Evolutionary conservation across 257 asterid genomes (phyloP).

Genomic region (Ehretia macrophylla): DNA sequence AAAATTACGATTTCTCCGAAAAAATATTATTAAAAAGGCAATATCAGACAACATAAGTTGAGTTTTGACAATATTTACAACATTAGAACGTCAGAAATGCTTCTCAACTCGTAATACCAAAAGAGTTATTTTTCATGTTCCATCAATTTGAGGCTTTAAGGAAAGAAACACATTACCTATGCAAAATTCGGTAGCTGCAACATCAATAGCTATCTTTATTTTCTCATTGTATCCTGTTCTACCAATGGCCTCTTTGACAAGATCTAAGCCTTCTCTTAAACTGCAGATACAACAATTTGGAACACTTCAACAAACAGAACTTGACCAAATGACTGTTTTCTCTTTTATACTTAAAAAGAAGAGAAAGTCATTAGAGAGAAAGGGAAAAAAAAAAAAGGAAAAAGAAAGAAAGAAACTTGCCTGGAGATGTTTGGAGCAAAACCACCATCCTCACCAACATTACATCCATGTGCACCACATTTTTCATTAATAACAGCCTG

Average conservation of each 20-base stretch:
- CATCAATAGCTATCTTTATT: slow-evolving; percentile 86
- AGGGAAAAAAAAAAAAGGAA: not conserved
- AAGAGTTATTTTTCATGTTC: not conserved
- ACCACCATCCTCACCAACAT: slow-evolving; percentile 98
- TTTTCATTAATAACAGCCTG: slow-evolving; percentile 90
- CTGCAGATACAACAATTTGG: slow-evolving; percentile 42
- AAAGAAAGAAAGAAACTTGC: slow-evolving; percentile 41
- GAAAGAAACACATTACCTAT: slow-evolving; percentile 52
- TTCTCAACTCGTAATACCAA: slow-evolving; percentile 8
- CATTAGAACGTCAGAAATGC: not conserved
- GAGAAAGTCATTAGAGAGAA: slow-evolving; percentile 15
- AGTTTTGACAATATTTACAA: not conserved
- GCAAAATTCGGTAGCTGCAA: slow-evolving; percentile 93
- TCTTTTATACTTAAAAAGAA: slow-evolving; percentile 1
- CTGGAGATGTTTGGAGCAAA: slow-evolving; percentile 90
- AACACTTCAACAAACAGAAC: not conserved
- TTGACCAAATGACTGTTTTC: too few relatives aligned
- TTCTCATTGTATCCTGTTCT: slow-evolving; percentile 84
- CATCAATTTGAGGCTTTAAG: not conserved
- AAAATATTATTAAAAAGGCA: not conserved
- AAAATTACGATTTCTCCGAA: not conserved
- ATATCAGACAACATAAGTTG: not conserved
- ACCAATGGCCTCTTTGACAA: slow-evolving; percentile 86
- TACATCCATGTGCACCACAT: slow-evolving; percentile 71
- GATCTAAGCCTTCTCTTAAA: slow-evolving; percentile 89